These are phyloP conservation scores for Tetraselmis chui DNA, from an alignment of 139 green algal species.

Conservation along the genomic window DNA sequence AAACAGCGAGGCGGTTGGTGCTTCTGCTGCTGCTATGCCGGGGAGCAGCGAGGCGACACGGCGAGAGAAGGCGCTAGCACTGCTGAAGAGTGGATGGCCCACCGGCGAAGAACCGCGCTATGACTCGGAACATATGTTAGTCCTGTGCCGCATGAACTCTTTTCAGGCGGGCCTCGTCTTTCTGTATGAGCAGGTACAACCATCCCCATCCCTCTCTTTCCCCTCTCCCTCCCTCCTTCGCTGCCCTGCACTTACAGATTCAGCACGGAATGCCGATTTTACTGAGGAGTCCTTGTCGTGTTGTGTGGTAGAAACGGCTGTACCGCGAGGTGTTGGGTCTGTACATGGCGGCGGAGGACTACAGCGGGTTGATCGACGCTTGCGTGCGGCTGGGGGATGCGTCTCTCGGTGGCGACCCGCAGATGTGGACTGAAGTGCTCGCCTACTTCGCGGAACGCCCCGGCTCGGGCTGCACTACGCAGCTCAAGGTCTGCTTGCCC, in stretches of 20 bases:
- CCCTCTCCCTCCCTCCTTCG: too few species aligned
- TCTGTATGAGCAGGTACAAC: conserved; percentile 64
- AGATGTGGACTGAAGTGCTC: conserved; percentile 78
- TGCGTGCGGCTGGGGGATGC: conserved; percentile 67
- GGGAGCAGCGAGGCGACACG: background rate
- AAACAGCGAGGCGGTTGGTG: background rate
- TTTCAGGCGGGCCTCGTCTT: conserved; percentile 75
- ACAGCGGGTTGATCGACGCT: conserved; percentile 57
- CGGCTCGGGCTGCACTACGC: conserved; percentile 24
- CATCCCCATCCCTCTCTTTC: conserved; percentile 6
- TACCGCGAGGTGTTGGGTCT: conserved; percentile 73
- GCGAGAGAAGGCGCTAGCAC: conserved; percentile 62
- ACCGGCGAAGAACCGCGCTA: conserved; percentile 55
- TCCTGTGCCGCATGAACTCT: conserved; percentile 72
- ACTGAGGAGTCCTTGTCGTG: too few species aligned
- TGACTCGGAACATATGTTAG: conserved; percentile 77
- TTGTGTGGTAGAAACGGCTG: conserved; percentile 41
- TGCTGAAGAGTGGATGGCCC: conserved; percentile 80
- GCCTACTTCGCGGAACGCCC: conserved; percentile 50
- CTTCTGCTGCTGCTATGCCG: background rate
- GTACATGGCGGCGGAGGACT: conserved; percentile 64
- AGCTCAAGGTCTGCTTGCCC: conserved; percentile 21
- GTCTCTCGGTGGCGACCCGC: conserved; percentile 59
- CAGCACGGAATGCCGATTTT: too few species aligned
- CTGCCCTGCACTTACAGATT: too few species aligned